phyloP scores from a whole-genome alignment of 345 rosid species.

The thale cress (Arabidopsis thaliana) region DNA sequence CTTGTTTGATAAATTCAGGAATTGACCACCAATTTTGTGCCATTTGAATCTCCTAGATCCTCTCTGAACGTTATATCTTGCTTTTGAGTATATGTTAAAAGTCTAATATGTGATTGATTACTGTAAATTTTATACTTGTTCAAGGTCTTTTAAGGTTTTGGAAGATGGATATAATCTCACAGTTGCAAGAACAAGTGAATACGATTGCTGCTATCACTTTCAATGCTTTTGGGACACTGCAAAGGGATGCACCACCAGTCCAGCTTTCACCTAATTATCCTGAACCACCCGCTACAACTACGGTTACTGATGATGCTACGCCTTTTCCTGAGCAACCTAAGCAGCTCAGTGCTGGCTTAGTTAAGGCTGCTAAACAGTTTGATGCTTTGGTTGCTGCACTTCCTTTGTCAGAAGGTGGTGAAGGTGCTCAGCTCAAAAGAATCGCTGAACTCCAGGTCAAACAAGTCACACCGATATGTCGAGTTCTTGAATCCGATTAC shows the following conservation, averaged over 20 bases:
- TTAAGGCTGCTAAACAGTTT: conserved; percentile 97
- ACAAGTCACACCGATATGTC: background rate
- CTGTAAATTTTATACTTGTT: background rate
- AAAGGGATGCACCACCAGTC: conserved; percentile 85
- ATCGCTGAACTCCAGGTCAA: conserved; percentile 80
- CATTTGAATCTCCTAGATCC: background rate
- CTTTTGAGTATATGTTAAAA: no score
- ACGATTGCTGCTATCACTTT: conserved; percentile 71
- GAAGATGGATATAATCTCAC: conserved; percentile 88
- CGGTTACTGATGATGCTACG: conserved; percentile 63
- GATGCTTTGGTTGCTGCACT: conserved; percentile 93
- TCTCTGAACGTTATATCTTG: background rate
- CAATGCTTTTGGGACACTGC: conserved; percentile 80
- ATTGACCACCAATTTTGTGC: background rate
- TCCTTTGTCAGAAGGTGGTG: conserved; percentile 88
- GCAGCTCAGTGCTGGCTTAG: conserved; percentile 77
- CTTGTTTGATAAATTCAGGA: background rate
- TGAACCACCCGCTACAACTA: conserved; percentile 64
- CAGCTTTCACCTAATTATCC: conserved; percentile 85
- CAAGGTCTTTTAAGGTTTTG: background rate
- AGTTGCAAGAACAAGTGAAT: conserved; percentile 92
- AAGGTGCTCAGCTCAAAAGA: conserved; percentile 86
- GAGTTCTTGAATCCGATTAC: background rate
- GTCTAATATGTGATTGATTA: no score
- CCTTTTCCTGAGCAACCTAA: conserved; percentile 73